Evolutionary conservation across 73 alveolate genomes (phyloP).

Genomic region (Stentor coeruleus): DNA sequence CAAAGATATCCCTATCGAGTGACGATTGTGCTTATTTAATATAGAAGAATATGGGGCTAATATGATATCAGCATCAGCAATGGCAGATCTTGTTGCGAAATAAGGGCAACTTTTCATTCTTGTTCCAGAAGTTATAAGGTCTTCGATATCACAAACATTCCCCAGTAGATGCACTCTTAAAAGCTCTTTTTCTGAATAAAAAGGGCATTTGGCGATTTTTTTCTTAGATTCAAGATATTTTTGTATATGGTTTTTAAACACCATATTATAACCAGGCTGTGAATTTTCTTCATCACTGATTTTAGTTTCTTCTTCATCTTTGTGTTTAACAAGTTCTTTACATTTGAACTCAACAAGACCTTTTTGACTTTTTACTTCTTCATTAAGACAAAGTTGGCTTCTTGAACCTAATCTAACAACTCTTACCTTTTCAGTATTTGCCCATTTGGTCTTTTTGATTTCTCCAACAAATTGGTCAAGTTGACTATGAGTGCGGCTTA

Average conservation of each 20-base stretch:
- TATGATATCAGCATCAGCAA: conserved; percentile 72
- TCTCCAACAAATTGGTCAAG: background rate
- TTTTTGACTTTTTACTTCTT: background rate
- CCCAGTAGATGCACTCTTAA: conserved; percentile 11
- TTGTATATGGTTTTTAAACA: background rate
- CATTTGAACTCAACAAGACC: background rate
- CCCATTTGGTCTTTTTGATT: background rate
- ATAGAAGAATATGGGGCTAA: conserved; percentile 84
- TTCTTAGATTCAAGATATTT: background rate
- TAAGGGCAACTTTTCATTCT: conserved; percentile 77
- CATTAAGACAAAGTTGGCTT: background rate
- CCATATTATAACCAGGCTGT: background rate
- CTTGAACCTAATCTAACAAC: background rate
- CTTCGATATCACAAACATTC: conserved; percentile 88
- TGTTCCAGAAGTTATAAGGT: conserved; percentile 58
- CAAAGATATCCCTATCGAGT: conserved; percentile 28
- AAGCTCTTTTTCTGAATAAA: background rate
- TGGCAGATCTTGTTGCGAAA: conserved; percentile 64
- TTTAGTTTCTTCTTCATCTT: background rate
- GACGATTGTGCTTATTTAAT: conserved; percentile 54
- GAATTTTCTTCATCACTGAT: background rate
- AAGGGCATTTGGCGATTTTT: background rate
- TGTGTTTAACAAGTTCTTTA: background rate
- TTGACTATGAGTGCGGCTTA: background rate
- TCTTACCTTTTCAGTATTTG: background rate